A percentile compares a stretch with the other conserved stretches of the same genome.
Conservation (phyloP, 2,329 filamentous ascomycete genomes). For the Cryphonectria nitschkei region DNA sequence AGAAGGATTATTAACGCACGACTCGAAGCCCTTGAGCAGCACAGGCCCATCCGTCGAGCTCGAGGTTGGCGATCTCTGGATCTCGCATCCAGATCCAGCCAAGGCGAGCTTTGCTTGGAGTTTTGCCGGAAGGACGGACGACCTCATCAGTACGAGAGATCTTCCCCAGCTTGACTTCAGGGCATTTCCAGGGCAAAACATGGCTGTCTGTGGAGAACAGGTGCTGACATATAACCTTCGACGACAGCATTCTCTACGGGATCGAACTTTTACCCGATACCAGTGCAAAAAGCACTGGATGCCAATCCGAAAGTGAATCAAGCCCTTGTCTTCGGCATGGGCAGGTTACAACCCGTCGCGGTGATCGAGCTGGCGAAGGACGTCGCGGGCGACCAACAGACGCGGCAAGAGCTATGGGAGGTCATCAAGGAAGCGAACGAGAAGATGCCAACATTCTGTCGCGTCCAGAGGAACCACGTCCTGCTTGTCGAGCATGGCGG, state of each 20-base stretch:
- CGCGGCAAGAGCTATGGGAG: constrained; percentile 21
- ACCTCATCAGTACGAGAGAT: constrained; percentile 12
- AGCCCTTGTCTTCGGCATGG: constrained; percentile 19
- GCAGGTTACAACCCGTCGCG: constrained; percentile 21
- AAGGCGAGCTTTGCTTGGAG: constrained; percentile 30
- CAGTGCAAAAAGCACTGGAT: constrained; percentile 15
- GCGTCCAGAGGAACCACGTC: constrained; percentile 20
- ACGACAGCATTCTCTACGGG: constrained; percentile 17
- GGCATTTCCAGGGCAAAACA: neutral
- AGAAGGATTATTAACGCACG: constrained; percentile 18
- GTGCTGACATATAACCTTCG: neutral
- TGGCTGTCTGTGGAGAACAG: neutral
- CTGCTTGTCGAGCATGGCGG: constrained; percentile 12
- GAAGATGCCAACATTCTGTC: constrained; percentile 14
- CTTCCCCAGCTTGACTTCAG: neutral
- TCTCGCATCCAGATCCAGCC: constrained; percentile 31
- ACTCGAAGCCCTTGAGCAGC: constrained; percentile 10
- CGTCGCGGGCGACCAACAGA: neutral
- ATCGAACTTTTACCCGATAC: constrained; percentile 20
- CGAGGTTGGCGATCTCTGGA: constrained; percentile 31
- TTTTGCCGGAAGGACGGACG: constrained; percentile 33
- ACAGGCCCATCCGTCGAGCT: constrained; percentile 20
- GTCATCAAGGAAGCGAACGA: constrained; percentile 15
- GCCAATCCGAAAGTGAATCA: constrained; percentile 11
- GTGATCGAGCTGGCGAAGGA: constrained; percentile 21